These are phyloP conservation scores for Phialophora chinensis DNA, from an alignment of 2,329 filamentous ascomycete genomes.

Conservation along the genomic window DNA sequence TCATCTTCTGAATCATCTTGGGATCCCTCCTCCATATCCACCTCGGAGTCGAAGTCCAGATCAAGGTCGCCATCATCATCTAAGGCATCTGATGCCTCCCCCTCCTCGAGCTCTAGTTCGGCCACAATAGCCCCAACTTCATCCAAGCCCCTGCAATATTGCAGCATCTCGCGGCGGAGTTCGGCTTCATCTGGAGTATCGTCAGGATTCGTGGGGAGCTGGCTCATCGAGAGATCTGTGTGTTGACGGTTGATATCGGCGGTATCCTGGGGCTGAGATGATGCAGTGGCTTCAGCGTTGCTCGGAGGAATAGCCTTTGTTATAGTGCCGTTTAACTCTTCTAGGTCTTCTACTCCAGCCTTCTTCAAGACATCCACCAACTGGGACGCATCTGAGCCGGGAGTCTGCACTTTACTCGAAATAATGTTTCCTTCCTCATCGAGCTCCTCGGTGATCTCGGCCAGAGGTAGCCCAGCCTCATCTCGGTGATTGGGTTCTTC, in stretches of 20 bases:
- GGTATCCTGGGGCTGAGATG: background rate
- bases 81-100: slow-evolving; percentile 55
- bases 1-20: slow-evolving; percentile 73
- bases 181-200: slow-evolving; percentile 82
- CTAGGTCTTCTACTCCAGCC: slow-evolving; percentile 68
- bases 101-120: slow-evolving; percentile 82
- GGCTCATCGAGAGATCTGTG: background rate
- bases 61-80: slow-evolving; percentile 61
- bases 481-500: slow-evolving; percentile 67
- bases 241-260: background rate
- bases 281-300: slow-evolving; percentile 2
- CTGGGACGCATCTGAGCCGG: slow-evolving; percentile 70
- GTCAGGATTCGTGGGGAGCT: slow-evolving; percentile 46
- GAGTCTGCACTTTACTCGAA: slow-evolving; percentile 68
- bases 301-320: slow-evolving; percentile 24
- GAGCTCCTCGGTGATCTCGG: slow-evolving; percentile 89
- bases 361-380: slow-evolving; percentile 76
- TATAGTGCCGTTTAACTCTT: slow-evolving; percentile 36
- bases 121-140: slow-evolving; percentile 93
- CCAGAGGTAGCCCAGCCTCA: slow-evolving; percentile 76
- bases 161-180: slow-evolving; percentile 84
- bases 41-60: slow-evolving; percentile 34
- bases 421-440: slow-evolving; percentile 89
- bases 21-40: slow-evolving; percentile 60
- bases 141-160: slow-evolving; percentile 73